Percentiles rank a stretch among this genome's conserved stretches.
Evolutionary conservation across 192 early-diverging fungal species (phyloP).

Genomic region (Rhizophagus clarus): DNA sequence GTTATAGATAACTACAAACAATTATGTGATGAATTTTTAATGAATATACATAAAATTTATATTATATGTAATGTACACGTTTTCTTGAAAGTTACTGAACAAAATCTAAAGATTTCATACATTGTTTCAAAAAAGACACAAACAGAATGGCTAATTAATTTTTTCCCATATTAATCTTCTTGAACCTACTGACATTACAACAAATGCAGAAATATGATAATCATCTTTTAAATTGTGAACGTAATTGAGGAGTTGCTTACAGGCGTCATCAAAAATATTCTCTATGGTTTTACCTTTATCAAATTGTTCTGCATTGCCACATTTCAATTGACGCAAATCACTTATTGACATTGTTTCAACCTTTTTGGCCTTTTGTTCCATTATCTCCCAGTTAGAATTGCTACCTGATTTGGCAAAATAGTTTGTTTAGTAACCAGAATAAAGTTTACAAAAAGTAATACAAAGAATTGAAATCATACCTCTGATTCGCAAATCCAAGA

Average conservation of each 20-base stretch:
- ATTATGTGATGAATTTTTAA: no score
- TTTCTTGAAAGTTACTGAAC: no score
- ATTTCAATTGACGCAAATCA: not conserved
- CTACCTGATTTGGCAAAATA: not conserved
- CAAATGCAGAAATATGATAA: not conserved
- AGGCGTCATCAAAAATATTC: not conserved
- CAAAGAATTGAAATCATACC: not conserved
- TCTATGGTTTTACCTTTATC: not conserved
- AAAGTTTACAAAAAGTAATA: no score
- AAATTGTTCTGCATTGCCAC: not conserved
- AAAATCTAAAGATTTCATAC: no score
- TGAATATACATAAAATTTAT: no score
- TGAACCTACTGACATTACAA: not conserved
- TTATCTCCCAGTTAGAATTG: not conserved
- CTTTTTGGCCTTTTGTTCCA: not conserved
- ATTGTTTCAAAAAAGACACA: no score
- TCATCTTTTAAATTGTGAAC: not conserved
- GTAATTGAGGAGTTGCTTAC: not conserved
- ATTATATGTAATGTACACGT: no score
- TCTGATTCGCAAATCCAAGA: not conserved
- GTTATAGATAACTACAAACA: no score
- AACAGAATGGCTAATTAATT: not conserved
- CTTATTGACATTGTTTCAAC: not conserved
- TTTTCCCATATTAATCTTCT: constrained; percentile 6
- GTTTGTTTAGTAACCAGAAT: not conserved